Conservation (phyloP, 306 rosid genomes). For the Vachellia pachyceras region DNA sequence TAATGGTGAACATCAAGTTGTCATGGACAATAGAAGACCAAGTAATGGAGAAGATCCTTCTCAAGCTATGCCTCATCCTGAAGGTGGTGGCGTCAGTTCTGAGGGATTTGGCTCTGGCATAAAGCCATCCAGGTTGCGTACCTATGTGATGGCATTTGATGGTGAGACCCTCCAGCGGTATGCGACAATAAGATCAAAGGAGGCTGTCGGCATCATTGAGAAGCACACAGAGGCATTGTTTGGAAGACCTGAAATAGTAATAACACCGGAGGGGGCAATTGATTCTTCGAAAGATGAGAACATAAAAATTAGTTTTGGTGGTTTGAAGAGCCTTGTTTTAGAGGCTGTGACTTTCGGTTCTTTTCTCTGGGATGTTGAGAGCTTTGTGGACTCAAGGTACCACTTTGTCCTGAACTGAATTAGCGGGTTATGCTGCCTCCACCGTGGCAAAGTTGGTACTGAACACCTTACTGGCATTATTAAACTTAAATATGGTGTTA, state of each 20-base stretch:
- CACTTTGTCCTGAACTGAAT: conserved; percentile 77
- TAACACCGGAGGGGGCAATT: conserved; percentile 67
- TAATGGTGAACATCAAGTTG: conserved; percentile 40
- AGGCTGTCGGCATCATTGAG: conserved; percentile 87
- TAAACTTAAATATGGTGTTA: neutral
- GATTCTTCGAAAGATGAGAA: conserved; percentile 81
- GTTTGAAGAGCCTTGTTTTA: conserved; percentile 81
- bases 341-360: conserved; percentile 96
- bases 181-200: conserved; percentile 88
- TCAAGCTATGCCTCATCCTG: conserved; percentile 63
- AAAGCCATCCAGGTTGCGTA: conserved; percentile 75
- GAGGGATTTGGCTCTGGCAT: conserved; percentile 56
- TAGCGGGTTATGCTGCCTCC: conserved; percentile 31
- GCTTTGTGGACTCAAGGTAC: conserved; percentile 90
- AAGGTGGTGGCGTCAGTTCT: conserved; percentile 59
- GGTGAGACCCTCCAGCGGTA: conserved; percentile 84
- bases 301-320: conserved; percentile 80
- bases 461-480: neutral
- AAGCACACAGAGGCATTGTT: conserved; percentile 94
- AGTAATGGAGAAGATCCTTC: conserved; percentile 42
- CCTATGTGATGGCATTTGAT: conserved; percentile 86
- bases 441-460: neutral
- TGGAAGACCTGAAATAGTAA: conserved; percentile 84
- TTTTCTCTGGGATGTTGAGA: conserved; percentile 95
- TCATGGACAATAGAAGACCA: conserved; percentile 51